Evolutionary conservation across 257 asterid genomes (phyloP).

Genomic region (Nicotiana attenuata): DNA sequence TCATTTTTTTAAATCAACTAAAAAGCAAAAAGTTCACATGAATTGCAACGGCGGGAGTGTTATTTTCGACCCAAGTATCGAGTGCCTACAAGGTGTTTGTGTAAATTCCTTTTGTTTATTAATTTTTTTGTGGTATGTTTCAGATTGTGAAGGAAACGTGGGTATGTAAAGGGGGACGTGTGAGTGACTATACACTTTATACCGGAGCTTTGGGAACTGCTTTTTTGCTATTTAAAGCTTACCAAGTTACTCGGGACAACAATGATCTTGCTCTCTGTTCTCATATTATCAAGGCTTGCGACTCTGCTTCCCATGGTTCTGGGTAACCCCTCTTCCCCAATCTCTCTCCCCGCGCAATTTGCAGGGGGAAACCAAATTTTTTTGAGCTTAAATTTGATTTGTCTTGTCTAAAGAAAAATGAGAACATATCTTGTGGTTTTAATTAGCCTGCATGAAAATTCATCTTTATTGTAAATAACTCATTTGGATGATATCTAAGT

Average conservation of each 20-base stretch:
- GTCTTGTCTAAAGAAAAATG: background rate
- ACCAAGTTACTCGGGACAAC: constrained; percentile 44
- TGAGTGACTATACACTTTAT: constrained; percentile 52
- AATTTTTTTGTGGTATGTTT: constrained; percentile 9
- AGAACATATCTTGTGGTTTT: background rate
- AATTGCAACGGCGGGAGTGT: background rate
- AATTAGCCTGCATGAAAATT: background rate
- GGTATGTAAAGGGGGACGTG: constrained; percentile 44
- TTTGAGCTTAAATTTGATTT: background rate
- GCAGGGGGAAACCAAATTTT: too few relatives aligned
- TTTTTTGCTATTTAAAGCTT: constrained; percentile 73
- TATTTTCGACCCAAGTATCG: background rate
- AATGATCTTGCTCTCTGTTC: constrained; percentile 55
- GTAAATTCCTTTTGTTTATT: background rate
- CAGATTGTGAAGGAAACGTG: constrained; percentile 80
- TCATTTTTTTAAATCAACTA: too few relatives aligned
- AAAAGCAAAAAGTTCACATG: too few relatives aligned
- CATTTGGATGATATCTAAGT: too few relatives aligned
- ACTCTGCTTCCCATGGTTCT: constrained; percentile 50
- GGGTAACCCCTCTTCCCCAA: constrained; percentile 28
- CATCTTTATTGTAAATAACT: background rate
- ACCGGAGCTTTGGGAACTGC: constrained; percentile 87
- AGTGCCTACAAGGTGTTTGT: constrained; percentile 3
- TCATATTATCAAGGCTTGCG: constrained; percentile 57
- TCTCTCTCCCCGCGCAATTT: background rate